Evolutionary conservation across 306 rosid genomes (phyloP).

Genomic region (Vigna angularis): DNA sequence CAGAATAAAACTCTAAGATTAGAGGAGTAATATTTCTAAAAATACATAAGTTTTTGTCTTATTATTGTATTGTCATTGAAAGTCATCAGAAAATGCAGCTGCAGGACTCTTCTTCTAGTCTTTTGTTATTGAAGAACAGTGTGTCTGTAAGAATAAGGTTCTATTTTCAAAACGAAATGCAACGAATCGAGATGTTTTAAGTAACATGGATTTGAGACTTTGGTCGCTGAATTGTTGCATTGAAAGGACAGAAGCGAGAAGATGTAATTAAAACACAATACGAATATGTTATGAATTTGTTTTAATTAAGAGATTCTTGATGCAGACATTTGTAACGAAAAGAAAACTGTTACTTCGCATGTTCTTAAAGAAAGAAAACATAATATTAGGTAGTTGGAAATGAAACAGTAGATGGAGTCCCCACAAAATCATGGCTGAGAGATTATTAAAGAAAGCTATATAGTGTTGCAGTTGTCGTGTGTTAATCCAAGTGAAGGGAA

Average conservation of each 20-base stretch:
- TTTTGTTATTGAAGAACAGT: conserved; percentile 1
- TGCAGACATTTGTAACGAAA: background rate
- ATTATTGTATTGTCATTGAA: background rate
- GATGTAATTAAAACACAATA: background rate
- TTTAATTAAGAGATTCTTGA: background rate
- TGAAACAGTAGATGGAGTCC: background rate
- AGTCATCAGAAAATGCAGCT: background rate
- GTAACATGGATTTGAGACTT: background rate
- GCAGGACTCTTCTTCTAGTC: background rate
- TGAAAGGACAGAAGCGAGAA: background rate
- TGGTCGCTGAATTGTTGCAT: background rate
- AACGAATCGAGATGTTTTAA: background rate
- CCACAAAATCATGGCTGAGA: conserved; percentile 5
- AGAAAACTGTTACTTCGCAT: background rate
- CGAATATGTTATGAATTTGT: background rate
- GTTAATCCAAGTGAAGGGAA: conserved; percentile 1
- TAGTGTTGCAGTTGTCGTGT: background rate
- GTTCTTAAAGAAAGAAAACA: background rate
- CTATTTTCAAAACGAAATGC: background rate
- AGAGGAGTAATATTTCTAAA: background rate
- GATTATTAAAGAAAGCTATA: background rate
- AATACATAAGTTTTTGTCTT: background rate
- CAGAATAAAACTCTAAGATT: background rate
- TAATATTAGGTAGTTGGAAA: background rate
- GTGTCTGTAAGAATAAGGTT: conserved; percentile 34